Conservation (phyloP, 208 protist species). For the Leptomonas seymouri region DNA sequence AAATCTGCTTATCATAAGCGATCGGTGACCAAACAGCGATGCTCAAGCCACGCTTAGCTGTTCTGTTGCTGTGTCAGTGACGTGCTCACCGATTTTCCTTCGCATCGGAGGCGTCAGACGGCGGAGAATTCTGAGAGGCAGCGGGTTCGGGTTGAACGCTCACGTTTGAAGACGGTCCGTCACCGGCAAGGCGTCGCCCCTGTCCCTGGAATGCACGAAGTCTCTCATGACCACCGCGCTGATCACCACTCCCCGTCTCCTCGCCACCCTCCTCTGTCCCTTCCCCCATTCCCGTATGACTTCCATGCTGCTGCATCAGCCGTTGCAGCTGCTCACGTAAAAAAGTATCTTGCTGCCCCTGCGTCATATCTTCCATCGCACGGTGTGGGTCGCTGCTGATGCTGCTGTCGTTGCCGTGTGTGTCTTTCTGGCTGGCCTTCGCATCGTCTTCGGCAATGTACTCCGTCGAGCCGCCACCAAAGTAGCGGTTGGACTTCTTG, state of each 20-base stretch:
- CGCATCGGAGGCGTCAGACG: not conserved
- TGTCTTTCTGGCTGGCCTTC: slow-evolving; percentile 18
- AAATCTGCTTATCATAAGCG: no score
- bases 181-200: slow-evolving; percentile 24
- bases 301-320: slow-evolving; percentile 21
- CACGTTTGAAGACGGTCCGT: not conserved
- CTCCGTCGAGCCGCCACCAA: slow-evolving; percentile 66
- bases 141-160: not conserved
- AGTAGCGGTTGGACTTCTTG: slow-evolving; percentile 71
- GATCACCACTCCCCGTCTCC: not conserved
- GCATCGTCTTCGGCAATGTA: slow-evolving; percentile 37
- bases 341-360: slow-evolving; percentile 21
- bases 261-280: slow-evolving; percentile 11
- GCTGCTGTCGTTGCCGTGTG: slow-evolving; percentile 9
- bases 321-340: slow-evolving; percentile 28
- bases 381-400: not conserved
- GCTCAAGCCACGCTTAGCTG: not conserved
- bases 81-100: slow-evolving; percentile 16
- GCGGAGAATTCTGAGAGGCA: not conserved
- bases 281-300: slow-evolving; percentile 3
- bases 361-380: slow-evolving; percentile 9
- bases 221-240: not conserved
- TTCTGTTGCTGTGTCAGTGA: not conserved
- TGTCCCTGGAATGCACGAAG: slow-evolving; percentile 26
- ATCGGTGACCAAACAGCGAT: not conserved